These are phyloP conservation scores for Galerina sulciceps DNA, from an alignment of 768 basidiomycete genomes.

Conservation along the genomic window DNA sequence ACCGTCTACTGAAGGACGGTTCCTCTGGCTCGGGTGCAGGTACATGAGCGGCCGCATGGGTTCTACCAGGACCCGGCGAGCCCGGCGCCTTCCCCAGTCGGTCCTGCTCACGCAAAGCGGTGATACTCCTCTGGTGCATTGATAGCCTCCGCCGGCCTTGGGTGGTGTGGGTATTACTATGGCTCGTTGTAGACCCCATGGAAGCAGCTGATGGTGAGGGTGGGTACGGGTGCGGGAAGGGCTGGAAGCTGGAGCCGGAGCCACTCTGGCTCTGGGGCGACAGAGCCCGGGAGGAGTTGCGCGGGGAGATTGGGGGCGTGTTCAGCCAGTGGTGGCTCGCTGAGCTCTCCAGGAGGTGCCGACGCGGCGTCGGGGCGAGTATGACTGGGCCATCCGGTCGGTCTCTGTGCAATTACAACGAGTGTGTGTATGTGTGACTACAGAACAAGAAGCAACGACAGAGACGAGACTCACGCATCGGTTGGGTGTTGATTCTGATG, in stretches of 20 bases:
- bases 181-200: background rate
- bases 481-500: conserved; percentile 11
- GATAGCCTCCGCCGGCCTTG: conserved; percentile 11
- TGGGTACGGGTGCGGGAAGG: background rate
- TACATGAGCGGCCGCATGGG: background rate
- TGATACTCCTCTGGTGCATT: conserved; percentile 39
- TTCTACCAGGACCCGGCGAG: conserved; percentile 15
- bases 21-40: conserved; percentile 28
- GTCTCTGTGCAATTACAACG: background rate
- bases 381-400: conserved; percentile 40
- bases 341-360: conserved; percentile 63
- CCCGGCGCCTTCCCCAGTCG: conserved; percentile 18
- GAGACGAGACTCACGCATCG: conserved; percentile 12
- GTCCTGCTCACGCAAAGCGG: conserved; percentile 40
- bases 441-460: background rate
- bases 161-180: background rate
- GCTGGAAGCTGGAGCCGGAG: background rate
- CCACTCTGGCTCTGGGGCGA: conserved; percentile 7
- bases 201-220: background rate
- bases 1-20: conserved; percentile 55
- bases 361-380: conserved; percentile 66
- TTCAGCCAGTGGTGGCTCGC: conserved; percentile 68
- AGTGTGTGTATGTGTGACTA: too few species aligned
- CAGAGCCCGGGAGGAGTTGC: conserved; percentile 46
- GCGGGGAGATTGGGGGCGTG: conserved; percentile 46